Base-by-base conservation (phyloP, 108 stramenopile genomes). In the Conticribra weissflogii region DNA sequence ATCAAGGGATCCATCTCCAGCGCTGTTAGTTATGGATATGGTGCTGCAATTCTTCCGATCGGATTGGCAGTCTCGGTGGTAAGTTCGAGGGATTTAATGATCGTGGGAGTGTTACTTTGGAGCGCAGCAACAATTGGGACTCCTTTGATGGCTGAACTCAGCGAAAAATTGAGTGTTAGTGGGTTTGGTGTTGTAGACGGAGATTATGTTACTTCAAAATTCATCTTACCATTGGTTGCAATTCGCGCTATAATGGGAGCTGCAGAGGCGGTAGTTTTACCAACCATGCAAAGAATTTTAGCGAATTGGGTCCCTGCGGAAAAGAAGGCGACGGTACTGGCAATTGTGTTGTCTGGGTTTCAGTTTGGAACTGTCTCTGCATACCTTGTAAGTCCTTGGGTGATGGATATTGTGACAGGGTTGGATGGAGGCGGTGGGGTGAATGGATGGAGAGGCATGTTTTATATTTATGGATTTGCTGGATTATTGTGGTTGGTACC, bases 11-110 rank as follows among this genome's bases (percentile, higher is more conserved):
- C 86, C 46, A 88, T 96, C 29, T 79, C 86, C 18, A 86, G 86
- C 48, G 76, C 89, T 0, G 93, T 95, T 44, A 83, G 81, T 21
- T 75, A 91, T 28, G 96, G 96, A 8, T 96, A 96, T 68, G 94
- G 91, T 27, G 50, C 88, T 9, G 82, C 66, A 18, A 95, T 96
- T 59, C 25, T 95, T 2, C 96, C 96, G 14, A 76, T 79, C 19
- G 93, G 93, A 14, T 46, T 91, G n/a, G 60, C 89, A 29, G 77
- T 88, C 2, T 57, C 83, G 31, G 63, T 60, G 2, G 33, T 72
- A 15, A 84, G 83, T 34, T 83, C 93, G 22, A 68, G 80, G 24
- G 5, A 59, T 5, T 63, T 88, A 47, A 84, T 91, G 88, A 78
- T 82, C 23, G 49, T 31, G 25, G 91, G 91, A 0, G 81, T 92